Conservation (phyloP, 768 basidiomycete species). For the Leucocoprinus birnbaumii region DNA sequence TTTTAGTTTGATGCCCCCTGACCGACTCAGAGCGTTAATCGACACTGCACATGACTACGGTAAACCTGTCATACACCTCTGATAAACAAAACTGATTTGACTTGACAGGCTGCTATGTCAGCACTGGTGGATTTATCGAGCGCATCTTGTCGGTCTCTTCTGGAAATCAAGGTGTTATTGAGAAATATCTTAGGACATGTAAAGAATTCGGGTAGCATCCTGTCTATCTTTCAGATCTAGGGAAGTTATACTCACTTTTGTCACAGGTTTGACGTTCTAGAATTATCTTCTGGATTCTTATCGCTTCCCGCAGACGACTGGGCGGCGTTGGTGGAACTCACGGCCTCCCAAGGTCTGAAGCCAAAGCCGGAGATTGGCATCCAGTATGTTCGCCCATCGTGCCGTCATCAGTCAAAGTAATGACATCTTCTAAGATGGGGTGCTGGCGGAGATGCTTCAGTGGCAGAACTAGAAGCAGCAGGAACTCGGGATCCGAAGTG, state of each 20-base stretch:
- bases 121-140: constrained; percentile 40
- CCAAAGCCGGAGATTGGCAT: constrained; percentile 45
- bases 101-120: constrained; percentile 27
- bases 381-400: constrained; percentile 19
- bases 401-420: neutral
- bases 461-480: constrained; percentile 34
- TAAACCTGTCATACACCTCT: constrained; percentile 12
- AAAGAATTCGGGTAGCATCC: constrained; percentile 30
- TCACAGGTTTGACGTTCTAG: constrained; percentile 39
- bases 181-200: constrained; percentile 32
- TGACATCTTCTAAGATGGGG: constrained; percentile 25
- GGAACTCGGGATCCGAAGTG: constrained; percentile 37
- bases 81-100: neutral
- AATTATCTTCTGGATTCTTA: constrained; percentile 42
- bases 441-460: constrained; percentile 38
- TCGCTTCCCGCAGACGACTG: constrained; percentile 44
- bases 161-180: constrained; percentile 27
- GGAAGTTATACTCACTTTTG: too few species aligned
- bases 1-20: constrained; percentile 39
- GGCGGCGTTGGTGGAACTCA: constrained; percentile 36
- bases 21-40: constrained; percentile 32
- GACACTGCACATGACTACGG: constrained; percentile 37
- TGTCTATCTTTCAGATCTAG: too few species aligned
- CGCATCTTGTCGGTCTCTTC: constrained; percentile 31
- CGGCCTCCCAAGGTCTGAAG: constrained; percentile 34